These are phyloP conservation scores for Colletotrichum spinosum DNA, from an alignment of 2,329 filamentous ascomycete genomes.

Conservation along the genomic window DNA sequence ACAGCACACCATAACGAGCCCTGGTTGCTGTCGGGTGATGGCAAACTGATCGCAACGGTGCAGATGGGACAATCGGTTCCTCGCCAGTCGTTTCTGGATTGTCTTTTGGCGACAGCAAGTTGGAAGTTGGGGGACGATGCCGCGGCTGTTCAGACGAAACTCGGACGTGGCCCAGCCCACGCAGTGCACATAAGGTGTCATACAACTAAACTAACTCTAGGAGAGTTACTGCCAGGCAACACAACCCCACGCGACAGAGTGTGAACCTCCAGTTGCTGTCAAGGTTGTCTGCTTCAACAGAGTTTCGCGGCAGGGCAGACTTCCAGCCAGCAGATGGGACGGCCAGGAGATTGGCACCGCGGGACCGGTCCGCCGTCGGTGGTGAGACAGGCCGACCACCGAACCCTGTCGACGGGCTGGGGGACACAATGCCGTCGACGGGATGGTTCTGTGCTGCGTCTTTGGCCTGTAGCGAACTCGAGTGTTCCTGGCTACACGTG, in stretches of 20 bases:
- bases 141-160: conserved; percentile 21
- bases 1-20: conserved; percentile 12
- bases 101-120: conserved; percentile 11
- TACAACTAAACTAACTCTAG: too few species aligned
- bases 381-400: conserved; percentile 29
- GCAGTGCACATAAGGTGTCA: neutral
- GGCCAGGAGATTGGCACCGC: conserved; percentile 26
- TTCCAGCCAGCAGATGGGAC: conserved; percentile 18
- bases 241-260: too few species aligned
- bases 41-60: conserved; percentile 12
- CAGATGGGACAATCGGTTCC: conserved; percentile 21
- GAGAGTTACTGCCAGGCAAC: too few species aligned
- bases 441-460: neutral
- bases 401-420: conserved; percentile 28
- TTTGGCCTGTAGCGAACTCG: neutral
- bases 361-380: conserved; percentile 31
- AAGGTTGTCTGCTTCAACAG: neutral
- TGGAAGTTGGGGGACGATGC: conserved; percentile 1
- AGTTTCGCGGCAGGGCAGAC: conserved; percentile 18
- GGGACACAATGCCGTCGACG: conserved; percentile 12
- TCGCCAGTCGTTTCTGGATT: neutral
- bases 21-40: conserved; percentile 23
- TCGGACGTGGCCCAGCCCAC: neutral
- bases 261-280: too few species aligned
- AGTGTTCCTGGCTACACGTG: too few species aligned